phyloP scores from a whole-genome alignment of 2,329 filamentous ascomycete genomes.

The Colletotrichum simmondsii region DNA sequence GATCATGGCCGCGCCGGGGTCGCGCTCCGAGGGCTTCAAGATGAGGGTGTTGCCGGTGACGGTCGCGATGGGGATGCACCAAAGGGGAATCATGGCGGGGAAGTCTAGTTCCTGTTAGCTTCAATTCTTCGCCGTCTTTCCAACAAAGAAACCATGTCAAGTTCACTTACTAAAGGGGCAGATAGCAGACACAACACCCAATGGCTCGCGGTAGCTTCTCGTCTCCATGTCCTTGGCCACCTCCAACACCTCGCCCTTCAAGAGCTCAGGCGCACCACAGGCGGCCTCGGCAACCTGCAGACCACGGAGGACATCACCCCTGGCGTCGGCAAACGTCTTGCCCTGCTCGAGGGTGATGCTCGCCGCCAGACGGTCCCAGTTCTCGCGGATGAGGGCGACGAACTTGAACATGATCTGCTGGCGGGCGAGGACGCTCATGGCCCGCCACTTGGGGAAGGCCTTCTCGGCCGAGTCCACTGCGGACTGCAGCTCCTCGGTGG shows the following conservation, averaged over 20 bases:
- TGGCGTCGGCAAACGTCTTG: constrained; percentile 87
- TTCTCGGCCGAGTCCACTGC: constrained; percentile 80
- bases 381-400: constrained; percentile 80
- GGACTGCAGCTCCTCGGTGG: constrained; percentile 79
- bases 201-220: constrained; percentile 81
- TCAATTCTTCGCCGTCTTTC: background rate
- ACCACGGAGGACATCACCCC: constrained; percentile 83
- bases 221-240: constrained; percentile 94
- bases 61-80: constrained; percentile 87
- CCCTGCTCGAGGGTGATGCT: constrained; percentile 90
- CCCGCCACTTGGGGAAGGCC: constrained; percentile 80
- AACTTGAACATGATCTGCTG: constrained; percentile 93
- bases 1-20: constrained; percentile 87
- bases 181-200: constrained; percentile 85
- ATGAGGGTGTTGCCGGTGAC: constrained; percentile 87
- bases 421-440: constrained; percentile 76
- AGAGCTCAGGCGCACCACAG: constrained; percentile 81
- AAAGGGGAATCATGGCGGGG: constrained; percentile 93
- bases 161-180: constrained; percentile 81
- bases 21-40: constrained; percentile 87
- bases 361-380: constrained; percentile 86
- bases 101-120: constrained; percentile 70
- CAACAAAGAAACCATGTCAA: background rate
- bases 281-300: constrained; percentile 88
- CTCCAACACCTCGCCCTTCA: constrained; percentile 86